Percentiles rank a stretch among this genome's conserved stretches.
These are phyloP conservation scores for Cyclostephanos invisitatus DNA, from an alignment of 108 stramenopile species.

Conservation along the genomic window DNA sequence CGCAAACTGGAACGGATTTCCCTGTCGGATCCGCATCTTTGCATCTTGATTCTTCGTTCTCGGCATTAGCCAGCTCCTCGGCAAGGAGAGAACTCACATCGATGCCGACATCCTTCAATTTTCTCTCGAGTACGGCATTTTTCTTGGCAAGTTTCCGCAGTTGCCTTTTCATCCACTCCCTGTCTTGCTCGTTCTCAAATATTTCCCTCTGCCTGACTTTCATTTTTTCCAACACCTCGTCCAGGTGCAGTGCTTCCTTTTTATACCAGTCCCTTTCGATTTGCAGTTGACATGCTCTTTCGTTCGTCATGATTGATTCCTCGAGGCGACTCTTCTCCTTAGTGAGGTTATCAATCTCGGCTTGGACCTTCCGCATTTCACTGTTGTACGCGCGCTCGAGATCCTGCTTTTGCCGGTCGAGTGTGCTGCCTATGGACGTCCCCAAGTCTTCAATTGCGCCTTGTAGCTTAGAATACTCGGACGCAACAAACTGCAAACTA, in stretches of 20 bases:
- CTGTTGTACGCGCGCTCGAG: conserved; percentile 18
- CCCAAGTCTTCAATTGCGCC: conserved; percentile 33
- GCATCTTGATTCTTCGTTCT: background rate
- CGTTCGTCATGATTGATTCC: conserved; percentile 41
- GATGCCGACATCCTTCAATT: conserved; percentile 23
- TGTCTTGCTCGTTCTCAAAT: conserved; percentile 31
- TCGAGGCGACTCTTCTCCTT: conserved; percentile 31
- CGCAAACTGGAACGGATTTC: background rate
- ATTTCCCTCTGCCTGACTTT: conserved; percentile 28
- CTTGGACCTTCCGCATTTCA: conserved; percentile 18
- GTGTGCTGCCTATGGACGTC: conserved; percentile 2
- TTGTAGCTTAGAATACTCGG: conserved; percentile 29
- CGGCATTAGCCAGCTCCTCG: background rate
- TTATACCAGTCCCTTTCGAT: conserved; percentile 55
- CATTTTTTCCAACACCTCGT: conserved; percentile 32
- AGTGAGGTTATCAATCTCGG: conserved; percentile 23
- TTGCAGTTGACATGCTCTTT: conserved; percentile 35
- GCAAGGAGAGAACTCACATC: conserved; percentile 1
- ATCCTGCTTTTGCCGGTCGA: conserved; percentile 35
- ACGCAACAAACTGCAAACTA: conserved; percentile 18
- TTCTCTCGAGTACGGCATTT: conserved; percentile 18
- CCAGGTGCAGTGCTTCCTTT: conserved; percentile 46
- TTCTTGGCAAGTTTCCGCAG: conserved; percentile 19
- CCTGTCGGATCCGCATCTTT: background rate
- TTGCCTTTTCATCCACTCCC: conserved; percentile 32